Percentiles rank a stretch among this genome's conserved stretches.
phyloP scores from a whole-genome alignment of 441 rosid species.

The Melianthus villosus region DNA sequence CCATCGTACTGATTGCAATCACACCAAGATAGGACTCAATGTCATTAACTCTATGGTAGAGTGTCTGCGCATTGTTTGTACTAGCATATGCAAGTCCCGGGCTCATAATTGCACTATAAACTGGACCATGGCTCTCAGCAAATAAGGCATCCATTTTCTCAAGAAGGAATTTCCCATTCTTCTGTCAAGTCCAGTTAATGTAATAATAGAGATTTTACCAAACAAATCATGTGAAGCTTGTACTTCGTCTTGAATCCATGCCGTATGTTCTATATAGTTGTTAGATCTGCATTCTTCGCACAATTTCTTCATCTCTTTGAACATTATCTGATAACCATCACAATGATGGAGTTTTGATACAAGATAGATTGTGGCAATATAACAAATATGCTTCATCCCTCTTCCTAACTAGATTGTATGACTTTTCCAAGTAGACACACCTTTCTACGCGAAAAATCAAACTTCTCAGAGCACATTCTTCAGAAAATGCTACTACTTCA shows the following conservation, averaged over 20 bases:
- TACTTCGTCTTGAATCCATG: conserved; percentile 59
- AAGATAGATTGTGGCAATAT: conserved; percentile 56
- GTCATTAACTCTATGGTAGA: too few species aligned
- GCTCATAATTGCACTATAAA: too few species aligned
- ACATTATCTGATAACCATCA: conserved; percentile 25
- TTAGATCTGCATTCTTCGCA: conserved; percentile 60
- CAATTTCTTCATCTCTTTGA: conserved; percentile 47
- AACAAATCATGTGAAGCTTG: conserved; percentile 70
- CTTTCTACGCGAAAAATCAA: conserved; percentile 86
- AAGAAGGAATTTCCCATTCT: too few species aligned
- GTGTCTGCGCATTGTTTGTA: too few species aligned
- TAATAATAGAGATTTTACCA: conserved; percentile 52
- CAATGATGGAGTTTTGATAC: neutral
- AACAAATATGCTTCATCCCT: conserved; percentile 74
- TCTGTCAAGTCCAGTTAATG: conserved; percentile 38
- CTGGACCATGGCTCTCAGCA: too few species aligned
- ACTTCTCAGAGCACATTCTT: conserved; percentile 54
- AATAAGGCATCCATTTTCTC: too few species aligned
- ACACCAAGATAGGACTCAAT: too few species aligned
- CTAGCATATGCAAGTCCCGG: too few species aligned
- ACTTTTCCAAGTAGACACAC: conserved; percentile 68
- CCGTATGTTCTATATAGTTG: conserved; percentile 86
- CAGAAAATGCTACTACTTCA: conserved; percentile 74
- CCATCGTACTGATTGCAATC: too few species aligned
- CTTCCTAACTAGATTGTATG: conserved; percentile 81